These are phyloP conservation scores for Saccharum hybrid DNA, from an alignment of 202 grass and related monocot genomes.

Conservation along the genomic window DNA sequence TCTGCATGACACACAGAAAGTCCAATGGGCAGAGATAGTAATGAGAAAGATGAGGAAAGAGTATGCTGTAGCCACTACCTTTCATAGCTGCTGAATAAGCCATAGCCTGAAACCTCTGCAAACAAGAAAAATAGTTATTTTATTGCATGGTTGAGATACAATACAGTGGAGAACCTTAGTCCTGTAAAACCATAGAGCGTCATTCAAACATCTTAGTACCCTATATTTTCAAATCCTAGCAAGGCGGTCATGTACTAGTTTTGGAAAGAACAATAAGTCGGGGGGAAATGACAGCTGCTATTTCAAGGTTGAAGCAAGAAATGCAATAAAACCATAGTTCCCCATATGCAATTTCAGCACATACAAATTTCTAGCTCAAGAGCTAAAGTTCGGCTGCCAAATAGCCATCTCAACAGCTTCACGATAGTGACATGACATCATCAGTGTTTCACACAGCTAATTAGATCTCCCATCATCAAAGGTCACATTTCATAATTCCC, in stretches of 20 bases:
- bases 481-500: constrained; percentile 24
- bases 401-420: constrained; percentile 6
- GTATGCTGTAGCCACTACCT: constrained; percentile 50
- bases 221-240: constrained; percentile 14
- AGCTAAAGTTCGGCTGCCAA: not conserved
- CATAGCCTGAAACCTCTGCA: constrained; percentile 79
- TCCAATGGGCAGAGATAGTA: constrained; percentile 1
- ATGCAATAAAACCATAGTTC: not conserved
- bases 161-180: constrained; percentile 39
- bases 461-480: not conserved
- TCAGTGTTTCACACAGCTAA: constrained; percentile 11
- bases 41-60: constrained; percentile 38
- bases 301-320: not conserved
- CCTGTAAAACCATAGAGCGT: not conserved
- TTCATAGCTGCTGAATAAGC: constrained; percentile 71
- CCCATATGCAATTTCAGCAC: constrained; percentile 21
- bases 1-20: not conserved
- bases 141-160: constrained; percentile 38
- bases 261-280: not conserved
- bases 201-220: constrained; percentile 4
- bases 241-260: not conserved
- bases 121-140: constrained; percentile 33
- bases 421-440: not conserved
- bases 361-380: not conserved
- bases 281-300: not conserved